Evolutionary conservation across 352 stramenopile genomes (phyloP).

Genomic region (Hyaloperonospora brassicae): DNA sequence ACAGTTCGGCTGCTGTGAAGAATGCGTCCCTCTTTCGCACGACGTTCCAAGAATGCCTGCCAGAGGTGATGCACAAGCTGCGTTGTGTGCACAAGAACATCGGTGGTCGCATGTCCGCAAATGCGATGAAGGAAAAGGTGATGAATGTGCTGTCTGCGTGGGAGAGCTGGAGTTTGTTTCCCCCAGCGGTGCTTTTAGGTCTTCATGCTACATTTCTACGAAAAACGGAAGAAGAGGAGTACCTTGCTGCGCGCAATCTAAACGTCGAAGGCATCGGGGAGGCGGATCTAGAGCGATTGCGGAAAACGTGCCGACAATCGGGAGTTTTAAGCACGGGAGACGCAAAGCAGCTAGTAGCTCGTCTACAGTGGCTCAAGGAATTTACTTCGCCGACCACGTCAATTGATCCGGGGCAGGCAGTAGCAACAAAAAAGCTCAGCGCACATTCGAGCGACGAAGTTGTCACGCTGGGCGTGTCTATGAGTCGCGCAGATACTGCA

Average conservation of each 20-base stretch:
- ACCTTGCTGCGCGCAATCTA: slow-evolving; percentile 15
- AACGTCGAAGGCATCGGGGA: slow-evolving; percentile 18
- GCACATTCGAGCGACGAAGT: neutral
- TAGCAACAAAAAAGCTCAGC: slow-evolving; percentile 3
- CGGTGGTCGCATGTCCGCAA: slow-evolving; percentile 64
- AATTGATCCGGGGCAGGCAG: slow-evolving; percentile 1
- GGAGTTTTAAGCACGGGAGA: slow-evolving; percentile 50
- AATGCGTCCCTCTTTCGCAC: slow-evolving; percentile 86
- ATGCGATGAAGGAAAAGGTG: slow-evolving; percentile 78
- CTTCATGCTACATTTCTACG: slow-evolving; percentile 73
- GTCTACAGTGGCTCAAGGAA: slow-evolving; percentile 61
- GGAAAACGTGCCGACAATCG: slow-evolving; percentile 58
- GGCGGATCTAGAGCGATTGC: slow-evolving; percentile 44
- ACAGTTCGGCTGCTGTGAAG: slow-evolving; percentile 80
- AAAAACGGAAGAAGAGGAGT: slow-evolving; percentile 59
- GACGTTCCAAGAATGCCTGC: slow-evolving; percentile 75
- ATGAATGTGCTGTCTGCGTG: slow-evolving; percentile 63
- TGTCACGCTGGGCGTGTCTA: slow-evolving; percentile 1
- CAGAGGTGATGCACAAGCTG: slow-evolving; percentile 60
- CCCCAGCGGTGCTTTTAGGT: slow-evolving; percentile 61
- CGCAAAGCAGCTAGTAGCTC: slow-evolving; percentile 31
- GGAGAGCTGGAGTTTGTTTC: slow-evolving; percentile 77
- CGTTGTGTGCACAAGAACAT: slow-evolving; percentile 46
- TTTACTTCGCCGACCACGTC: slow-evolving; percentile 44
- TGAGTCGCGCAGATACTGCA: neutral